Evolutionary conservation across 805 yeast species (phyloP).

Genomic region (Priceomyces fermenticarens): DNA sequence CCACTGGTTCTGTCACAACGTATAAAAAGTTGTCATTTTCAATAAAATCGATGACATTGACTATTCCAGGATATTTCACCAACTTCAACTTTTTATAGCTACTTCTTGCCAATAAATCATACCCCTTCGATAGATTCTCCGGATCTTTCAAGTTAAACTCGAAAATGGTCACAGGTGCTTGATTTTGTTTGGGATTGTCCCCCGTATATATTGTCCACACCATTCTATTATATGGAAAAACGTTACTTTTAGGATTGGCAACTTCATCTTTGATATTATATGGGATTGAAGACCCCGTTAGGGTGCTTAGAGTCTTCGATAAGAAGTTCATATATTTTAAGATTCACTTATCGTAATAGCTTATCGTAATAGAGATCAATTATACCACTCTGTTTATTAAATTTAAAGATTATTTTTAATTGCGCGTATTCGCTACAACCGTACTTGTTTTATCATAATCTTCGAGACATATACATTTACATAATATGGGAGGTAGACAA

Average conservation of each 20-base stretch:
- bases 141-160: constrained; percentile 52
- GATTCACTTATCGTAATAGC: background rate
- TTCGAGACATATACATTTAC: background rate
- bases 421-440: background rate
- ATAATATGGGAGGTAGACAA: no score
- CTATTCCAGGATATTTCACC: constrained; percentile 67
- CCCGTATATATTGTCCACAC: constrained; percentile 70
- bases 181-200: constrained; percentile 48
- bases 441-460: background rate
- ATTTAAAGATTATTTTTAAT: background rate
- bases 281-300: constrained; percentile 59
- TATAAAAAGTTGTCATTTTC: constrained; percentile 58
- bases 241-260: constrained; percentile 21
- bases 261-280: constrained; percentile 50
- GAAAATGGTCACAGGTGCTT: constrained; percentile 58
- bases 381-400: background rate
- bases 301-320: constrained; percentile 56
- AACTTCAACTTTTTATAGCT: constrained; percentile 47
- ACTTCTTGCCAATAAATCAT: constrained; percentile 32
- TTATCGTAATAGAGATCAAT: background rate
- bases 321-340: constrained; percentile 56
- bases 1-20: constrained; percentile 65
- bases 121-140: constrained; percentile 19
- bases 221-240: constrained; percentile 24
- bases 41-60: constrained; percentile 58